Conservation (phyloP, 2,329 filamentous ascomycete genomes). For the Colletotrichum noveboracense region DNA sequence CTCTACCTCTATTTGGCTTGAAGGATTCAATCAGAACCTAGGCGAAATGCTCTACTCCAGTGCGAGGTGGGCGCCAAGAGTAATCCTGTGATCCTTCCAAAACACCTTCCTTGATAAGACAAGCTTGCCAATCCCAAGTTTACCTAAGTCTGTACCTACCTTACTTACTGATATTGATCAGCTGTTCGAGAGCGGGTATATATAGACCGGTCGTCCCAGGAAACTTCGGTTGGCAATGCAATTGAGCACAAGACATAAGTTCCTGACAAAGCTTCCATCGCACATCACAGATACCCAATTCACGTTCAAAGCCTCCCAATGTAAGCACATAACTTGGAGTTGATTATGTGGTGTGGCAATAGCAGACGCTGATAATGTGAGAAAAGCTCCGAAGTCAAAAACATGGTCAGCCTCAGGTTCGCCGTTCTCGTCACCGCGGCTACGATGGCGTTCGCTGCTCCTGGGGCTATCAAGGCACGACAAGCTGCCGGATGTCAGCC, state of each 20-base stretch:
- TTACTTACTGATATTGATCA: not conserved
- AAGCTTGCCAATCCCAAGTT: not conserved
- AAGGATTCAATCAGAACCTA: not conserved
- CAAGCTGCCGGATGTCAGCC: slow-evolving; percentile 5
- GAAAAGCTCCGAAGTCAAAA: not conserved
- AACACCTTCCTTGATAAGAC: slow-evolving; percentile 9
- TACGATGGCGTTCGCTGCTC: not conserved
- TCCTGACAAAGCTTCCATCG: too few species aligned
- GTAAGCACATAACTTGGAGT: not conserved
- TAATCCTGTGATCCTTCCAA: not conserved
- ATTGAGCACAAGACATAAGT: fast-evolving
- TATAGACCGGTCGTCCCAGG: fast-evolving
- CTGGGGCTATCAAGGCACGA: not conserved
- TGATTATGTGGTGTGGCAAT: fast-evolving
- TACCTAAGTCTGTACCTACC: not conserved
- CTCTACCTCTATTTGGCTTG: not conserved
- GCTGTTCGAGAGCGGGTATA: fast-evolving
- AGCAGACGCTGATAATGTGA: not conserved
- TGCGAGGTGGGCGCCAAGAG: not conserved
- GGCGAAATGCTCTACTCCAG: not conserved
- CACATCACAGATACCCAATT: not conserved
- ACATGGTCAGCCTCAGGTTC: not conserved
- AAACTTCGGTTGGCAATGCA: fast-evolving
- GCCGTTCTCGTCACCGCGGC: not conserved
- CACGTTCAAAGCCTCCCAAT: too few species aligned